Evolutionary conservation across 192 early-diverging fungal genomes (phyloP), one percentile per base, ranked within the genome.

Genomic region (Lobosporangium transversale): DNA sequence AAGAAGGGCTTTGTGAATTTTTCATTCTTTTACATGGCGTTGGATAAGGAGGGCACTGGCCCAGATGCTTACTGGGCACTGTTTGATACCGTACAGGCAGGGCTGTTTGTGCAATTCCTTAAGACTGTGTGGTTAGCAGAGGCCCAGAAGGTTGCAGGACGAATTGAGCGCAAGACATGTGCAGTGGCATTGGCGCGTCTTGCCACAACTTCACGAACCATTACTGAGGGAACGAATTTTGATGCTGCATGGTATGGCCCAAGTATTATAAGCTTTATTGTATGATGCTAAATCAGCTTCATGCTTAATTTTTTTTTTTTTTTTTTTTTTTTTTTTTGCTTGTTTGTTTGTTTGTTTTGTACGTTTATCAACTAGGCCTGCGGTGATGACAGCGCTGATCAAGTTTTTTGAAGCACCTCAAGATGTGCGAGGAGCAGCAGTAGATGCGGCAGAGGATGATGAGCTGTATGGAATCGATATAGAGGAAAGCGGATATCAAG

Each of bases 401-500:
- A 66, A 79, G 21, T 74, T 90, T 24, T 82, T 92, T 50, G 87
- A 92, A 55, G 78, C 85, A 2, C 89, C 91, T 3, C 81, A 81
- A 47, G 81, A 82, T 44, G 67, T 82, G 33, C 59, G 75, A 50
- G 78, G 66, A 29, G 81, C 80, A 9, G 53, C 66, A 15, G 64
- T 49, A 14, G 86, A 84, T 15, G 82, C 88, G 23, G 82, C 88
- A 27, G 79, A 81, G 23, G 83, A 86, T 37, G 88, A 88, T 71
- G 86, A 86, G 27, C 79, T 91, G 30, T 84, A 88, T 54, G 81
- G 85, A 33, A 79, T 89, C 2, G 95, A 96, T 78, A 82, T 94
- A 44, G 94, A 95, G 54, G 83, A 84, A 35, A 91, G 92, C 9
- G 83, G 87, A 1, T 93, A 94, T 65, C 92, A 95, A 66, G 91